Base-by-base conservation (phyloP, 805 yeast species). In the Scheffersomyces ergatensis region DNA sequence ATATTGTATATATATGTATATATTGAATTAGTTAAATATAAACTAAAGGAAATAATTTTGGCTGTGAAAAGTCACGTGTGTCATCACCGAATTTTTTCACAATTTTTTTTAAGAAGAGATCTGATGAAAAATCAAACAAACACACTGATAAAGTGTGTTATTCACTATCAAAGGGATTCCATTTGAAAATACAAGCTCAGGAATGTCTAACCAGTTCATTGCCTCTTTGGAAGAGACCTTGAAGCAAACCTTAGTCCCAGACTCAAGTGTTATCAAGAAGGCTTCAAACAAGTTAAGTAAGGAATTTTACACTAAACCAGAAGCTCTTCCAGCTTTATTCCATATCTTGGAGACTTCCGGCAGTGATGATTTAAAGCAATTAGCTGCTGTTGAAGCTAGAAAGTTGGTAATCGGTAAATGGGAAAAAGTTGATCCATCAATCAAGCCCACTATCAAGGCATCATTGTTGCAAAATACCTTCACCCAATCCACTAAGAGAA, bases 311-410 rank as follows among this genome's bases (percentile, higher is more conserved):
- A 70, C 78, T 43, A 78, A 82, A 53, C 78, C 87, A 20, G 69
- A 77, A 51, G 77, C 92, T 15, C 74, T 92, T 45, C 93, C 96
- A 15, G 83, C 96, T 9, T 72, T 92, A 60, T 71, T 92, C 53
- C 93, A 87, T 55, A 78, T 93, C 45, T 74, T 89, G 57, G 89
- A 86, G 63, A 75, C 72, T 50, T 81, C 83, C 51, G 66, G 74
- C 31, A 82, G 82, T 54, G 83, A 78, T 48, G 86, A 85, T 54
- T 61, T 90, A 52, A 85, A 87, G 56, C 96, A 89, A 65, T 74
- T 93, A 46, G 95, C 97, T n/a, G 95, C 97, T 46, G 96, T 93
- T 47, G 99, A 93, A 70, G 89, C 90, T 31, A 82, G 96, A 67
- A 93, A 93, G 64, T 77, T 85, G 57, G 80, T 90, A 30, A 58